phyloP scores from a whole-genome alignment of 2,329 filamentous ascomycete genomes.

The Neodidymelliopsis sp. region DNA sequence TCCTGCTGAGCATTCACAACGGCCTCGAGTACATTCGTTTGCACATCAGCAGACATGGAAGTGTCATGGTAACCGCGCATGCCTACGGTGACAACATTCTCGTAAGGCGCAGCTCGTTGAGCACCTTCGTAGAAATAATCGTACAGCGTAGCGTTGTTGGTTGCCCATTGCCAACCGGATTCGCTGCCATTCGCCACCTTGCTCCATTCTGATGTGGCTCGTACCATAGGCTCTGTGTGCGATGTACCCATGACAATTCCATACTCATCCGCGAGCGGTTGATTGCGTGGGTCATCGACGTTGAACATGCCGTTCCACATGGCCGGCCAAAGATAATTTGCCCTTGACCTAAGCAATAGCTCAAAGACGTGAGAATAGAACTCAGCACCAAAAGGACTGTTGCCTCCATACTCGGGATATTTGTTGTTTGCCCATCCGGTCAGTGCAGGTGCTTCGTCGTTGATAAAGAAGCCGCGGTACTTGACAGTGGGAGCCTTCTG shows the following conservation, averaged over 20 bases:
- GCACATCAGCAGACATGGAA: constrained; percentile 63
- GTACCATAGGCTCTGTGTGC: constrained; percentile 76
- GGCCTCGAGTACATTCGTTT: constrained; percentile 65
- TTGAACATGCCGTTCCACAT: constrained; percentile 76
- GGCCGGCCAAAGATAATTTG: constrained; percentile 79
- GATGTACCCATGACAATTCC: constrained; percentile 76
- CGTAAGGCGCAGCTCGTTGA: constrained; percentile 69
- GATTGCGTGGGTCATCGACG: constrained; percentile 72
- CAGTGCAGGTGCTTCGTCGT: constrained; percentile 72
- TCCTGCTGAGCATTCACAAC: constrained; percentile 67
- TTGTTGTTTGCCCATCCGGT: constrained; percentile 71
- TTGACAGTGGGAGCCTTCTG: constrained; percentile 69
- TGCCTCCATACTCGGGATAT: constrained; percentile 56
- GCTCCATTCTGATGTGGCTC: constrained; percentile 62
- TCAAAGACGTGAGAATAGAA: constrained; percentile 77
- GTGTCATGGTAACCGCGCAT: constrained; percentile 77
- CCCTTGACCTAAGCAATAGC: constrained; percentile 71
- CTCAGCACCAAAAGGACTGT: constrained; percentile 59
- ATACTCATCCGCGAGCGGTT: constrained; percentile 75
- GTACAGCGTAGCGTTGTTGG: constrained; percentile 72
- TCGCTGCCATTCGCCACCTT: constrained; percentile 58
- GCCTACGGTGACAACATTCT: constrained; percentile 69
- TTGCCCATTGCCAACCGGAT: constrained; percentile 70
- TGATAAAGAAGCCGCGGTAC: constrained; percentile 74
- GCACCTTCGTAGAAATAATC: constrained; percentile 74